Evolutionary conservation across 2,329 filamentous ascomycete genomes (phyloP), one percentile per base, ranked within the genome.

Genomic region (Cordyceps militaris): DNA sequence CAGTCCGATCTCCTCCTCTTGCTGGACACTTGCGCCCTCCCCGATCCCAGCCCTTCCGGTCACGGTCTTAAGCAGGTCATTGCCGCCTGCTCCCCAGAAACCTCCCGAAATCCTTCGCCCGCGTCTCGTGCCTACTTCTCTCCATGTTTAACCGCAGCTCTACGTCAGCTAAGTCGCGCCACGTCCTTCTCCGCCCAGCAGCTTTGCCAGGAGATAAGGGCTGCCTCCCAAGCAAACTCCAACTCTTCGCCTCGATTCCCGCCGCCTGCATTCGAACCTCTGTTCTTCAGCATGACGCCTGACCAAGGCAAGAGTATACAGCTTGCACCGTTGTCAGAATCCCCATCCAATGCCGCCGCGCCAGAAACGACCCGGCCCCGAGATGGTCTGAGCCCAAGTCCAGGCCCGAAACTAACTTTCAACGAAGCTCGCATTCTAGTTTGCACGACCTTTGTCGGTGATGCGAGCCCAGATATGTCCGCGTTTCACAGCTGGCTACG

Each of bases 401-500:
- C 76, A 2, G 76, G 79, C 2, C 72, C 77, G 5, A 80, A 83
- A 61, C 70, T 86, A 21, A 79, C 78, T 10, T 85, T 87, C 63
- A 82, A 86, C 32, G 82, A 86, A 63, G 74, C 79, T 9, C 76
- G 84, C 61, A 80, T 85, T n/a, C 71, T 87, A 11, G 83, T 86
- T 1, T 86, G 84, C 66, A 87, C 84, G 0, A 86, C 83, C 0
- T 86, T 85, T 65, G 81, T 86, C 28, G 83, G 83, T 28, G 83
- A 86, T 63, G 81, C 83, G 3, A 86, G 81, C 62, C 76, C 82
- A 13, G 83, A 86, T 61, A 86, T 86, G 82, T 79, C 81, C 3
- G 85, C 78, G 58, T 86, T 86, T 66, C 80, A 84, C 59, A 79
- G 84, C 61, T 87, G 84, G 84, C 74, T 87, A n/a, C 79, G 82